Percentiles rank a stretch among this genome's conserved stretches.
These are phyloP conservation scores for Leptoxyphium fumago DNA, from an alignment of 2,329 filamentous ascomycete genomes.

Conservation along the genomic window DNA sequence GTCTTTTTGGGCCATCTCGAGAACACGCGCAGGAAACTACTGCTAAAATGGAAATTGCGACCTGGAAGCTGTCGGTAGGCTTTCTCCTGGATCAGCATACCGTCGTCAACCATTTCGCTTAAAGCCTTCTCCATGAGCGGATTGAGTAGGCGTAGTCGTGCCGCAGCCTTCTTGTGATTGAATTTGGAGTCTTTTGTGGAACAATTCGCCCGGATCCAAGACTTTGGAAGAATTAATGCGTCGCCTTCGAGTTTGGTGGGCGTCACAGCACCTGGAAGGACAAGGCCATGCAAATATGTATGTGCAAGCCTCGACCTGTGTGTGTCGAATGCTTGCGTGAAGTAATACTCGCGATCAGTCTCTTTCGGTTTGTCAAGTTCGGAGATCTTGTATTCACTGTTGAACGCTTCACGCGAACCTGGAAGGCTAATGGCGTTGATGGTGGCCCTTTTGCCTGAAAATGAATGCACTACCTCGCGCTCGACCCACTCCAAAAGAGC, in stretches of 20 bases:
- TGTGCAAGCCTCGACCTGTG: constrained; percentile 24
- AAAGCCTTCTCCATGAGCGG: constrained; percentile 32
- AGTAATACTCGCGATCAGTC: constrained; percentile 43
- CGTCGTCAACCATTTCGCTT: constrained; percentile 37
- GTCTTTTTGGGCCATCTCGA: constrained; percentile 35
- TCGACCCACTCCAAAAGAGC: constrained; percentile 52
- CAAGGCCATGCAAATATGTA: constrained; percentile 5
- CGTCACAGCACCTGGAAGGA: constrained; percentile 1
- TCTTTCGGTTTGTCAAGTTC: constrained; percentile 22
- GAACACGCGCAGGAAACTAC: constrained; percentile 42
- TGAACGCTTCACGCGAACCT: constrained; percentile 24
- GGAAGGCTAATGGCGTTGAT: constrained; percentile 4
- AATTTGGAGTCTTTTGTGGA: constrained; percentile 27
- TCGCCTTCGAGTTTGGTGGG: constrained; percentile 5
- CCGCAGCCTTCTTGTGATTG: constrained; percentile 23
- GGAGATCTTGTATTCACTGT: constrained; percentile 29
- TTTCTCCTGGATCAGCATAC: constrained; percentile 45
- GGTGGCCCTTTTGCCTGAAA: constrained; percentile 5
- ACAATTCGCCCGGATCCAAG: constrained; percentile 32
- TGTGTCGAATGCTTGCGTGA: constrained; percentile 27
- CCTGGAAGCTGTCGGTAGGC: constrained; percentile 45
- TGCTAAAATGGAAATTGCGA: constrained; percentile 48
- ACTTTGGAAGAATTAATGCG: constrained; percentile 20
- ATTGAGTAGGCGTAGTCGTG: constrained; percentile 24
- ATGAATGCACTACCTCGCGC: constrained; percentile 20